These are phyloP conservation scores for Cladophialophora chaetospira DNA, from an alignment of 2,329 filamentous ascomycete genomes.

Conservation along the genomic window DNA sequence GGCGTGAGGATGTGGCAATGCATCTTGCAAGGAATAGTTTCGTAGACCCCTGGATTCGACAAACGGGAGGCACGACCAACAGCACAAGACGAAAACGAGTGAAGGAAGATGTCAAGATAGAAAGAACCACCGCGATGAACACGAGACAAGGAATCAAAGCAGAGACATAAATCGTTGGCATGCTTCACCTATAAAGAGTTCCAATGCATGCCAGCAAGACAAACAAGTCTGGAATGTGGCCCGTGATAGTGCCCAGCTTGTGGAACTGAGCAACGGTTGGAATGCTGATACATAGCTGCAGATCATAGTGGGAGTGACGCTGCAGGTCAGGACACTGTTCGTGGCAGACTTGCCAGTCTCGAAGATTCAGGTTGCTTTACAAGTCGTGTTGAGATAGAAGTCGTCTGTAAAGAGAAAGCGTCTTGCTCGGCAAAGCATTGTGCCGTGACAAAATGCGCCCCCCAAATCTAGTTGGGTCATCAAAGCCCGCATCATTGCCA, in stretches of 20 bases:
- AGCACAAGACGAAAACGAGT: not conserved
- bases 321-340: too few relatives aligned
- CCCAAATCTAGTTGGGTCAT: too few relatives aligned
- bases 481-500: too few relatives aligned
- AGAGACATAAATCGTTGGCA: not conserved
- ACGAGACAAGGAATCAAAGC: not conserved
- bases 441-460: too few relatives aligned
- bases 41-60: not conserved
- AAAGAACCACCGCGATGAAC: not conserved
- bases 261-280: not conserved
- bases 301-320: not conserved
- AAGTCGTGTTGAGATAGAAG: too few relatives aligned
- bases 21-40: constrained; percentile 8
- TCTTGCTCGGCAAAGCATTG: too few relatives aligned
- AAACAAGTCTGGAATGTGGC: constrained; percentile 8
- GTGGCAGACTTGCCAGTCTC: too few relatives aligned
- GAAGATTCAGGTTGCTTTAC: too few relatives aligned
- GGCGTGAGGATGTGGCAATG: constrained; percentile 10
- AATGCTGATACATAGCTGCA: not conserved
- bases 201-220: not conserved
- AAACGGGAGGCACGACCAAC: not conserved
- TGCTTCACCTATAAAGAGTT: not conserved
- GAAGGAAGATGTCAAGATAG: not conserved
- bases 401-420: too few relatives aligned
- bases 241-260: not conserved